Conservation (phyloP, 2,329 filamentous ascomycete genomes). For the Stagonosporopsis cucurbitacearum region DNA sequence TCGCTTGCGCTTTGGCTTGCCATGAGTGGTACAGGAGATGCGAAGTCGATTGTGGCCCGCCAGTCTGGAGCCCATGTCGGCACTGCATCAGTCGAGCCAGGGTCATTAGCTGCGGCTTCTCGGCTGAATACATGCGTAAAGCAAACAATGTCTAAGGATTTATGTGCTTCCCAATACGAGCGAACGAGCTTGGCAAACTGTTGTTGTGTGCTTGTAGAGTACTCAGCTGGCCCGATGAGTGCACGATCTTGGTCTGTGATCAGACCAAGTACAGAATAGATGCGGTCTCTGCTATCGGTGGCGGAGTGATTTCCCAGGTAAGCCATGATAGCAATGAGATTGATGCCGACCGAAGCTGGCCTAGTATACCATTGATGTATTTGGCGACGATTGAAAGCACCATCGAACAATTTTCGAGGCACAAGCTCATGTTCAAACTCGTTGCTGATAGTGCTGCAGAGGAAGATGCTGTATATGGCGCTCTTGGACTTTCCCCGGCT, state of each 20-base stretch:
- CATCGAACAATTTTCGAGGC: constrained; percentile 33
- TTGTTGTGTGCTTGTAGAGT: constrained; percentile 21
- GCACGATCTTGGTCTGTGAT: constrained; percentile 31
- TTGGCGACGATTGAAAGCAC: constrained; percentile 38
- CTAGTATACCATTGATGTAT: constrained; percentile 37
- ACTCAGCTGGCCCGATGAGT: constrained; percentile 36
- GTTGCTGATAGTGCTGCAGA: constrained; percentile 29
- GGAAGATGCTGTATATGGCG: constrained; percentile 40
- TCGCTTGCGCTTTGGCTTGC: constrained; percentile 41
- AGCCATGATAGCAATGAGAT: constrained; percentile 36
- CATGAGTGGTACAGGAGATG: constrained; percentile 44
- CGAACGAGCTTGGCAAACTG: constrained; percentile 39
- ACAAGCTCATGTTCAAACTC: constrained; percentile 36
- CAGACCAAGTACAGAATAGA: constrained; percentile 41
- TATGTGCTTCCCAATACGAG: constrained; percentile 35
- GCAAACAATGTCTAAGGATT: constrained; percentile 39
- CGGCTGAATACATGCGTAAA: constrained; percentile 40
- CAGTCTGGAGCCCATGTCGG: constrained; percentile 42
- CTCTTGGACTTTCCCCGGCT: constrained; percentile 36
- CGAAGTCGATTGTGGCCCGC: constrained; percentile 33
- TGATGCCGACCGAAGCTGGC: constrained; percentile 24
- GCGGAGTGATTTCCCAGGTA: constrained; percentile 40
- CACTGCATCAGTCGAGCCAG: constrained; percentile 16
- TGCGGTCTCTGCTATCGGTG: constrained; percentile 37
- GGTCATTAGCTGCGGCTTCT: constrained; percentile 24